phyloP scores from a whole-genome alignment of 495 filamentous ascomycete species.

The Cercophora sp. region DNA sequence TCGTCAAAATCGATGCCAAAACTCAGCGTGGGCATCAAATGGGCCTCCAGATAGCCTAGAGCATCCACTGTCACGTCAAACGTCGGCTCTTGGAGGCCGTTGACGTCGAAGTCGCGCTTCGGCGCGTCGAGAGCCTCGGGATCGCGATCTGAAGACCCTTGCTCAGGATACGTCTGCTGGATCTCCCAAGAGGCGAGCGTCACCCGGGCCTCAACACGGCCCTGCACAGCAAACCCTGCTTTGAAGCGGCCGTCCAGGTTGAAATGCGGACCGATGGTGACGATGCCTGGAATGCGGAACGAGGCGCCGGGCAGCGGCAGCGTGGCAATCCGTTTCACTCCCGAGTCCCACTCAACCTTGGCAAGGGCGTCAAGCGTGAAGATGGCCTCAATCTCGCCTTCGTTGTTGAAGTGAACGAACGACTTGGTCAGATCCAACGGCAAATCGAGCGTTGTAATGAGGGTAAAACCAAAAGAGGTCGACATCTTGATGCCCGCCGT shows the following conservation, averaged over 20 bases:
- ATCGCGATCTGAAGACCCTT: background rate
- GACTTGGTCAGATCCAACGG: constrained; percentile 1
- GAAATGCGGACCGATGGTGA: constrained; percentile 33
- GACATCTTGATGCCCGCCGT: background rate
- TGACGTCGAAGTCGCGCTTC: background rate
- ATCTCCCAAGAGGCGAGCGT: background rate
- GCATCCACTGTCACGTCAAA: background rate
- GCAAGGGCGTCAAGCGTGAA: constrained; percentile 7
- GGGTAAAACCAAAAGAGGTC: background rate
- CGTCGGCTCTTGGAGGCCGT: background rate
- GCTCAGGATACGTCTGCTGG: background rate
- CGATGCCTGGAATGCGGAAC: constrained; percentile 34
- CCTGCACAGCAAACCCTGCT: background rate
- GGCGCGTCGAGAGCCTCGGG: background rate
- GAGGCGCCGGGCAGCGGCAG: constrained; percentile 21
- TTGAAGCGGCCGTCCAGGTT: constrained; percentile 7
- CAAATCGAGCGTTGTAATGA: background rate
- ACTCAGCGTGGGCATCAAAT: background rate
- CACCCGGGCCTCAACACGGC: background rate
- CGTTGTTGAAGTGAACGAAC: constrained; percentile 13
- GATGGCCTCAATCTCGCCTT: constrained; percentile 9
- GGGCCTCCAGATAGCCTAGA: background rate
- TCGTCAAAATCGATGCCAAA: background rate
- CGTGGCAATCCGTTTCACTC: constrained; percentile 7
- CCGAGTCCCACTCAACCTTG: background rate